Evolutionary conservation across 257 asterid species (phyloP), one percentile per base, ranked within the genome.

Genomic region (Jasminum sambac): DNA sequence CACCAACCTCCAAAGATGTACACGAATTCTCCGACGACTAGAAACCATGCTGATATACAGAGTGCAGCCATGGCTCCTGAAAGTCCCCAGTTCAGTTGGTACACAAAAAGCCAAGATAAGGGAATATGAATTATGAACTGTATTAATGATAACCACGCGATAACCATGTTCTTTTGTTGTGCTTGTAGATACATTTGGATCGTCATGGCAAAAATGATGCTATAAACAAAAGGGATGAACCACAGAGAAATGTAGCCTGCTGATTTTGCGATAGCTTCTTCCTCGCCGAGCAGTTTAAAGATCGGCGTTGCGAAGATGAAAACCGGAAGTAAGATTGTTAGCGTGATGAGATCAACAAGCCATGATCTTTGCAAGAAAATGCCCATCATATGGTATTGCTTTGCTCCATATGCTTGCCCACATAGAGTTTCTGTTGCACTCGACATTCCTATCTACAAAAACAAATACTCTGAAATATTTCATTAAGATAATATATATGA

Each of bases 371-470:
- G 98, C 85, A 92, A 82, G 90, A 88, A 92, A 73, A 92, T 81
- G 0, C 98, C 97, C 95, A 92, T 83, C 98, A 92, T 92, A 62
- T 92, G 98, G 78, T 84, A 58, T 60, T 92, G 98, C 69, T 86
- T 89, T 37, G 98, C 98, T 57, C 98, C 98, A 64, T 26, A 90
- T 41, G 98, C 95, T 85, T 92, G 98, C 66, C 98, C 98, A 48
- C 98, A 92, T 0, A 92, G 93, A 16, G 98, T 92, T 73, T 92
- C 98, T 2, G 98, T 92, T 38, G 98, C 98, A 82, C 98, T 92
- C 6, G 98, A 90, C 98, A 92, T 92, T 71, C 98, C 98, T 69
- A 92, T 75, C 98, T 92, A 87, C 71, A 66, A 48, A 42, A 76
- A 17, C 3, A 62, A 26, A 9, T 19, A 14, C 39, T 8, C 17